phyloP scores from a whole-genome alignment of 2,329 filamentous ascomycete genomes.

The Penicillium sp. region DNA sequence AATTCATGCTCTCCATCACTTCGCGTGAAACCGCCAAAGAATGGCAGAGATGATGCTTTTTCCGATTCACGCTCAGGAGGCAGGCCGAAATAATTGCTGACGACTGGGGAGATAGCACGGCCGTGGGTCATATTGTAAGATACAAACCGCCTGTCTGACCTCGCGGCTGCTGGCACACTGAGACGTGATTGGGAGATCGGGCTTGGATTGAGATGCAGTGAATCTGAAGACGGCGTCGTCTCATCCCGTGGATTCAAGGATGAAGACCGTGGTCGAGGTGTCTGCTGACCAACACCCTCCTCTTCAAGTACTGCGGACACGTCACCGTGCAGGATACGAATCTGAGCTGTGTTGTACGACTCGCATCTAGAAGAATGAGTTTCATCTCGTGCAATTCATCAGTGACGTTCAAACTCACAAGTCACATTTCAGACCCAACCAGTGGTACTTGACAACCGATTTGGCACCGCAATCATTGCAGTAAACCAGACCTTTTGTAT shows the following conservation, averaged over 20 bases:
- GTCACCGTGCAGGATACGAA: slow-evolving; percentile 36
- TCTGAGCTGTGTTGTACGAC: slow-evolving; percentile 44
- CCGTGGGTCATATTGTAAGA: slow-evolving; percentile 36
- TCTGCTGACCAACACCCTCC: slow-evolving; percentile 15
- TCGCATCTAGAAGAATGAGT: slow-evolving; percentile 35
- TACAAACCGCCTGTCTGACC: slow-evolving; percentile 22
- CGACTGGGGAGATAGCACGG: slow-evolving; percentile 39
- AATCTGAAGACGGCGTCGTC: slow-evolving; percentile 19
- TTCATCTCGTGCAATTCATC: background rate
- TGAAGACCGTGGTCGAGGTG: slow-evolving; percentile 23
- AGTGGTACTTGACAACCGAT: slow-evolving; percentile 83
- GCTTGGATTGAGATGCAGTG: slow-evolving; percentile 28
- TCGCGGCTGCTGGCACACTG: slow-evolving; percentile 17
- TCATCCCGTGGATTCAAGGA: slow-evolving; percentile 26
- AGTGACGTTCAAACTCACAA: slow-evolving; percentile 36
- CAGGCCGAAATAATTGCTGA: slow-evolving; percentile 44
- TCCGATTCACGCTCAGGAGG: slow-evolving; percentile 31
- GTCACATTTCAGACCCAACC: slow-evolving; percentile 84
- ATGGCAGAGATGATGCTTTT: slow-evolving; percentile 27
- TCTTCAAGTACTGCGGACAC: slow-evolving; percentile 22
- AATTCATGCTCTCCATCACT: slow-evolving; percentile 41
- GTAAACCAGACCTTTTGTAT: slow-evolving; percentile 74
- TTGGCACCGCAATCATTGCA: slow-evolving; percentile 94
- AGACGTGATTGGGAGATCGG: slow-evolving; percentile 23
- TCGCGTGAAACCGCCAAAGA: slow-evolving; percentile 21